Evolutionary conservation across 805 yeast genomes (phyloP), one percentile per base, ranked within the genome.

Genomic region (Sungouiella thailandica): DNA sequence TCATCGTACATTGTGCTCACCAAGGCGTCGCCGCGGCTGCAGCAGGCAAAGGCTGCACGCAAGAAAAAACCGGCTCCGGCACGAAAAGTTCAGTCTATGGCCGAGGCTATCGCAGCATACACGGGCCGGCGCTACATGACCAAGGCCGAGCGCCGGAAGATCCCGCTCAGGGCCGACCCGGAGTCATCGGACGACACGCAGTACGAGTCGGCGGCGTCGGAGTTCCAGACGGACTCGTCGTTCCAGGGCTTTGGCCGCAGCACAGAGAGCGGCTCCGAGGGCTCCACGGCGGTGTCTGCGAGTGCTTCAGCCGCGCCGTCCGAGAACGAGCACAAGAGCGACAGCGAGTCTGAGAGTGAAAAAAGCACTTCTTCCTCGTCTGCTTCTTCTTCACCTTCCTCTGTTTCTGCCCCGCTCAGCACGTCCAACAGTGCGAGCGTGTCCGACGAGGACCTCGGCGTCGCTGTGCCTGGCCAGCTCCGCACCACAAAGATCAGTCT

Each of bases 21-120:
- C 31, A 31, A 44, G 18, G 35, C 22, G 15, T 25, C 34, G 24
- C 25, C 23, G 22, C 17, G 18, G 16, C 5, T 26, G 17, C 31
- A 43, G 23, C 28, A 38, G 12, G 20, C 32, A 12, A 31, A 32
- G 37, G 15, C 28, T 11, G 11, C 35, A 18, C 39, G 32, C 12
- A 33, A 28, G 24, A 14, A 7, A n/a, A 14, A n/a, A 17, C 34
- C 22, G 16, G 29, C 31, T 18, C 40, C 39, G 15, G 46, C 44
- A 11, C 39, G 35, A 28, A 44, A 46, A 26, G 46, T 52, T 28
- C 57, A 62, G 45, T 69, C 76, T 13, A 62, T 73, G 71, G 78
- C 78, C 7, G 79, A 73, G 50, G 80, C 80, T 7, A 72, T 77
- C 19, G 77, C 78, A 9, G 68, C 73, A 6, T 74, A 74, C 49